Evolutionary conservation across 164 flowering plant genomes (phyloP).

Genomic region (Nymphaea thermarum): DNA sequence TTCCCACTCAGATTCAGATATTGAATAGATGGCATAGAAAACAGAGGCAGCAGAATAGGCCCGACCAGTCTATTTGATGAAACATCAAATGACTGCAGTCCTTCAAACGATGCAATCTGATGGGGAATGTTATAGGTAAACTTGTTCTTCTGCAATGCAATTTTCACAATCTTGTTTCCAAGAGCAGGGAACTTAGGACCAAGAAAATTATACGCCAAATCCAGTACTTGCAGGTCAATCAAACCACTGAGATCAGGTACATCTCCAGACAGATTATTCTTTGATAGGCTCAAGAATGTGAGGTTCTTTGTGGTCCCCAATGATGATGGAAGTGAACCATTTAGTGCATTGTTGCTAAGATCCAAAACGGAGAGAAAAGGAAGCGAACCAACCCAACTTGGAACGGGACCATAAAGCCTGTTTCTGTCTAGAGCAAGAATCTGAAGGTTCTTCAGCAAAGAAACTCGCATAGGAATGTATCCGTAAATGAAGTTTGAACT

Average conservation of each 20-base stretch:
- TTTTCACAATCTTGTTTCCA: constrained; percentile 21
- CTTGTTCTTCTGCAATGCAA: constrained; percentile 44
- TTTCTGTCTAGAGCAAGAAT: constrained; percentile 52
- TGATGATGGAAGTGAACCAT: not conserved
- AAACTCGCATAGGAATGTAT: constrained; percentile 29
- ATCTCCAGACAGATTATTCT: not conserved
- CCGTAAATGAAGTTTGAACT: constrained; percentile 72
- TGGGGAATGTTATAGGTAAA: constrained; percentile 47
- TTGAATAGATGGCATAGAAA: constrained; percentile 47
- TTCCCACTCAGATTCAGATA: constrained; percentile 48
- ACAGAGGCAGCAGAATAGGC: constrained; percentile 38
- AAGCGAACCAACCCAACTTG: not conserved
- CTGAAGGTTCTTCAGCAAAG: constrained; percentile 24
- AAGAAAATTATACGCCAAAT: constrained; percentile 44
- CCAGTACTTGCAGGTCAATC: constrained; percentile 33
- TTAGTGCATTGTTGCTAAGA: not conserved
- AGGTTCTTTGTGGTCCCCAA: constrained; percentile 1
- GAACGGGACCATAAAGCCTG: constrained; percentile 60
- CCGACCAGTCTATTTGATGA: constrained; percentile 53
- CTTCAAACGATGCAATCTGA: constrained; percentile 15
- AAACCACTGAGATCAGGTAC: constrained; percentile 41
- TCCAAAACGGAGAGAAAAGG: not conserved
- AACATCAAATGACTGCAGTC: constrained; percentile 38
- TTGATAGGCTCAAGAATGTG: not conserved
- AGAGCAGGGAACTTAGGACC: constrained; percentile 61